Percentiles rank a stretch among this genome's conserved stretches.
Evolutionary conservation across 2,329 filamentous ascomycete genomes (phyloP).

Genomic region (Hypomyces rosellus): DNA sequence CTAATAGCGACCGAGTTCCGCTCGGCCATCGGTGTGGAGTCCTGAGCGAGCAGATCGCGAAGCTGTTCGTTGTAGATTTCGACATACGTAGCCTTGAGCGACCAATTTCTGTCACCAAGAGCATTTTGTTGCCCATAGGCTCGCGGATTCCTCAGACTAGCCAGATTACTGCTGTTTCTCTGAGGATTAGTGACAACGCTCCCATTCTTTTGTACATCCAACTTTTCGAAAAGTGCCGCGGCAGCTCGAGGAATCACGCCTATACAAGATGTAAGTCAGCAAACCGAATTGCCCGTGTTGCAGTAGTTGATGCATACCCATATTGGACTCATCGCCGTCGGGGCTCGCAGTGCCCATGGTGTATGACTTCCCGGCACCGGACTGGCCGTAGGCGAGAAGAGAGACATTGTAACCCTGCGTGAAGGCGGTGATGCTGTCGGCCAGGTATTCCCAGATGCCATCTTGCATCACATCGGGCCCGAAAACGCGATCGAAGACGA

Average conservation of each 20-base stretch:
- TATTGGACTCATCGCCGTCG: slow-evolving; percentile 58
- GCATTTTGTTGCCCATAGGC: slow-evolving; percentile 53
- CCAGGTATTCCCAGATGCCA: slow-evolving; percentile 89
- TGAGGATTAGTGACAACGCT: slow-evolving; percentile 44
- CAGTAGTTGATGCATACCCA: slow-evolving; percentile 56
- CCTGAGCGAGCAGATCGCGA: slow-evolving; percentile 79
- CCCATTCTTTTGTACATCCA: slow-evolving; percentile 56
- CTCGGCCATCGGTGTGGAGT: slow-evolving; percentile 62
- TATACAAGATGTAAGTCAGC: slow-evolving; percentile 28
- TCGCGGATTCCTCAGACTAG: slow-evolving; percentile 62
- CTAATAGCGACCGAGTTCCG: slow-evolving; percentile 80
- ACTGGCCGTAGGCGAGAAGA: slow-evolving; percentile 92
- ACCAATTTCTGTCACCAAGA: slow-evolving; percentile 71
- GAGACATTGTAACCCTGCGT: slow-evolving; percentile 98
- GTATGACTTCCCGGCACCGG: slow-evolving; percentile 94
- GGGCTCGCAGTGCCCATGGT: slow-evolving; percentile 97
- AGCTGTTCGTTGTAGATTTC: slow-evolving; percentile 98
- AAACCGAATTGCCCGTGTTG: not conserved
- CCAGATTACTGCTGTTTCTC: slow-evolving; percentile 33
- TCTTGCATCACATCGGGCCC: slow-evolving; percentile 76
- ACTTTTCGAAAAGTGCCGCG: slow-evolving; percentile 76
- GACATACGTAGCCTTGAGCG: slow-evolving; percentile 88
- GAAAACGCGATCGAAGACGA: slow-evolving; percentile 95
- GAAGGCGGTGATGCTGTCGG: slow-evolving; percentile 84
- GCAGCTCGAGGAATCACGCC: slow-evolving; percentile 95